Conservation (phyloP, 768 basidiomycete genomes). For the Boletus bicolor region DNA sequence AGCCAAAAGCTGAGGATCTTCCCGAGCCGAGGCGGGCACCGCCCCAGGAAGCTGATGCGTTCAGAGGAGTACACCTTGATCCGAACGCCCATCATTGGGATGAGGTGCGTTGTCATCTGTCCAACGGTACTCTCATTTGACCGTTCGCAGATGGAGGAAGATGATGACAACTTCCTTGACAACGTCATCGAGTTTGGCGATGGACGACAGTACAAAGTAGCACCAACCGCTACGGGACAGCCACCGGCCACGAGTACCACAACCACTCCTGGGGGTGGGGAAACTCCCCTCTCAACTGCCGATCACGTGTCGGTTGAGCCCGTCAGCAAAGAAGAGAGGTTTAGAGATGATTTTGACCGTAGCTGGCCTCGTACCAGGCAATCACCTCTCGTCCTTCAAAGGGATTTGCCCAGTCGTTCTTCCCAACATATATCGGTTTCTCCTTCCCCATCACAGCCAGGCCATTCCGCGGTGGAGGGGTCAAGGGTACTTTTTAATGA, state of each 20-base stretch:
- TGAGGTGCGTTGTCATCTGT: constrained; percentile 59
- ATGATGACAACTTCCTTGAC: constrained; percentile 85
- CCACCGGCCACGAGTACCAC: constrained; percentile 21
- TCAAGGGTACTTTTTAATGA: constrained; percentile 93
- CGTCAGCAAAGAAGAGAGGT: constrained; percentile 82
- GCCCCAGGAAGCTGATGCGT: constrained; percentile 86
- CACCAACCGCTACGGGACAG: constrained; percentile 40
- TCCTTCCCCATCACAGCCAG: constrained; percentile 36
- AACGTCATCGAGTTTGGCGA: constrained; percentile 95
- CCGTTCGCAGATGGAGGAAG: constrained; percentile 73
- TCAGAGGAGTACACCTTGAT: constrained; percentile 90
- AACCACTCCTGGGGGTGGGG: constrained; percentile 7
- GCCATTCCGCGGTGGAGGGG: constrained; percentile 51
- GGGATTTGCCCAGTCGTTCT: constrained; percentile 37
- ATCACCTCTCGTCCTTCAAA: constrained; percentile 42
- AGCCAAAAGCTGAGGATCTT: constrained; percentile 52
- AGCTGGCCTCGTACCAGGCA: constrained; percentile 84
- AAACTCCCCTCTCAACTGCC: constrained; percentile 17
- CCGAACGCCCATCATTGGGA: constrained; percentile 98
- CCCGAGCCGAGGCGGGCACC: constrained; percentile 54
- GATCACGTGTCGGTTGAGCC: constrained; percentile 33
- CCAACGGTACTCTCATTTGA: constrained; percentile 3
- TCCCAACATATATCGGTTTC: constrained; percentile 33
- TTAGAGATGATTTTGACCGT: constrained; percentile 92
- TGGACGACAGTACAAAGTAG: constrained; percentile 86